Evolutionary conservation across 257 asterid genomes (phyloP), one percentile per base, ranked within the genome.

Genomic region (Solanum corneliomulleri): DNA sequence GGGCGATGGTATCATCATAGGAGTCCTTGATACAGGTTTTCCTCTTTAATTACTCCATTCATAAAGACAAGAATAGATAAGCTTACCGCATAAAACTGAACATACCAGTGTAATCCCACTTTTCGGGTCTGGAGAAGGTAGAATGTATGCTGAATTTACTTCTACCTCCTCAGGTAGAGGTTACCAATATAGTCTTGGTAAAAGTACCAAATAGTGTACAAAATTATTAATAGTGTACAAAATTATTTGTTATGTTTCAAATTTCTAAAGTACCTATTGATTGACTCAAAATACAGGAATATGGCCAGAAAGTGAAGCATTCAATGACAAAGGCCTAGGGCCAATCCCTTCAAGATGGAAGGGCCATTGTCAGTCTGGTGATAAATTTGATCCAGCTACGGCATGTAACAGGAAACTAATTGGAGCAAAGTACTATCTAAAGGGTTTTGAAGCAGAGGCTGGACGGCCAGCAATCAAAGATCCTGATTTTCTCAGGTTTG

Each of bases 311-410:
- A 84, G 90, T 2, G 74, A 86, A 76, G 85, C 91, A 3, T 92
- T 91, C 85, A 87, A 35, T 11, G 92, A 86, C 37, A 29, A 82
- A 33, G 90, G 88, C 35, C 64, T 87, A 7, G 92, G 94, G 2
- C 93, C 92, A 52, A 87, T 92, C 82, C 94, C 93, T 11, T 47
- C 93, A 1, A 88, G 42, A 62, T 91, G 92, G 93, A 91, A 90
- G 77, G 93, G 93, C 37, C 72, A 25, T 13, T 92, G 92, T 85
- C 70, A 89, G 35, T 44, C 89, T 3, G 91, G 92, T 16, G 47
- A 44, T 13, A 14, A 9, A 13, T 92, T 89, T 83, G 35, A 85
- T n/a, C 85, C 93, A 5, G 14, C 84, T 23, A 44, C 80, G 21
- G 85, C 87, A 78, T 91, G 93, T 90, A 90, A 91, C 82, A 88